Evolutionary conservation across 805 yeast genomes (phyloP).

Genomic region (Candida coleopterorum): DNA sequence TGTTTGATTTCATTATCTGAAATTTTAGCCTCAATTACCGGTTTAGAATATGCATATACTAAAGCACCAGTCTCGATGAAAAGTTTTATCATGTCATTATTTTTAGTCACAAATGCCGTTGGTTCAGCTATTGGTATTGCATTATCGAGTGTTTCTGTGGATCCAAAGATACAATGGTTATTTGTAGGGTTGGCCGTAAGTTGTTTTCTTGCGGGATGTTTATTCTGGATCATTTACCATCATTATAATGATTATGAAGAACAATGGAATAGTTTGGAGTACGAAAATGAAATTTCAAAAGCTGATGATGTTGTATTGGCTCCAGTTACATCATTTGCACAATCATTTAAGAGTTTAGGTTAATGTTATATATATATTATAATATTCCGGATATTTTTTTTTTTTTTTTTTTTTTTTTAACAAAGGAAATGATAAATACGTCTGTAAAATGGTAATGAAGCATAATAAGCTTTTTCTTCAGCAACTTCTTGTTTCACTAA

Average conservation of each 20-base stretch:
- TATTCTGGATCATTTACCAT: conserved; percentile 58
- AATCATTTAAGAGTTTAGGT: conserved; percentile 12
- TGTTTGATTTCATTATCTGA: conserved; percentile 70
- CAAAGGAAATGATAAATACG: conserved; percentile 28
- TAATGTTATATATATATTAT: too few species aligned
- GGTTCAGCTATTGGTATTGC: conserved; percentile 78
- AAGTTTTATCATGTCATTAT: conserved; percentile 59
- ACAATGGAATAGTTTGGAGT: conserved; percentile 50
- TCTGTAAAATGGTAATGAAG: conserved; percentile 21
- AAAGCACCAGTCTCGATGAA: conserved; percentile 73
- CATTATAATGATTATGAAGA: conserved; percentile 55
- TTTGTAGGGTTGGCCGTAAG: conserved; percentile 60
- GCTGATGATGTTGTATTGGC: conserved; percentile 9
- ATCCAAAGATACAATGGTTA: conserved; percentile 70
- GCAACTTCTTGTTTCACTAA: conserved; percentile 32
- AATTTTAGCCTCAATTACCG: conserved; percentile 75
- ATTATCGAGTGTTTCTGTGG: conserved; percentile 56
- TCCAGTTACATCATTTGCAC: conserved; percentile 16
- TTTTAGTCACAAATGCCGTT: conserved; percentile 67
- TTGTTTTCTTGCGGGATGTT: conserved; percentile 52
- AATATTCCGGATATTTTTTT: conserved; percentile 2
- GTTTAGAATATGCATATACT: conserved; percentile 79
- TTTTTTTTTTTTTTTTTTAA: too few species aligned
- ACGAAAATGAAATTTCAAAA: conserved; percentile 12
- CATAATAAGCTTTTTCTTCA: conserved; percentile 25